These are phyloP conservation scores for Globisporangium alternatum DNA, from an alignment of 352 stramenopile genomes.

Conservation along the genomic window DNA sequence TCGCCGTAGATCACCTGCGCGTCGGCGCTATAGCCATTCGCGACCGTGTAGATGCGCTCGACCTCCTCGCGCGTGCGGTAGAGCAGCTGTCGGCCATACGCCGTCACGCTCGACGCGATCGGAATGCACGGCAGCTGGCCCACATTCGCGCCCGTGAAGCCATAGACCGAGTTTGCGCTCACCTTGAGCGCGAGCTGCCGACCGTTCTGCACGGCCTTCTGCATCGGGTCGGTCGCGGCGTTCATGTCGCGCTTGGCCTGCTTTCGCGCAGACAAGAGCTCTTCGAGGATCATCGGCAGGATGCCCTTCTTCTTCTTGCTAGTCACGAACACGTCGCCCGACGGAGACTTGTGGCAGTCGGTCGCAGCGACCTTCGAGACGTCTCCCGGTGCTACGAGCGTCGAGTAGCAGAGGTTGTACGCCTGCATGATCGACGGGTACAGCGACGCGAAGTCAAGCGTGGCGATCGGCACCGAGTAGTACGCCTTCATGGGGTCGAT, in stretches of 20 bases:
- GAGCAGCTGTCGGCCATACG: constrained; percentile 97
- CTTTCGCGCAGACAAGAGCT: constrained; percentile 97
- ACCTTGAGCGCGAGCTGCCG: constrained; percentile 96
- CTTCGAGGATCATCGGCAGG: constrained; percentile 97
- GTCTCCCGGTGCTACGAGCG: constrained; percentile 88
- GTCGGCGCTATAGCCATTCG: constrained; percentile 92
- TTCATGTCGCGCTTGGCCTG: constrained; percentile 99
- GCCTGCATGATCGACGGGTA: constrained; percentile 99
- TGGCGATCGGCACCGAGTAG: constrained; percentile 99
- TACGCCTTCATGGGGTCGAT: constrained; percentile 99
- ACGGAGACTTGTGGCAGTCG: constrained; percentile 93
- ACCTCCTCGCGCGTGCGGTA: constrained; percentile 97
- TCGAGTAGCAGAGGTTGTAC: constrained; percentile 99
- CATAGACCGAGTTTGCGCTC: constrained; percentile 99
- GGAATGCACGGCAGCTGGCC: constrained; percentile 98
- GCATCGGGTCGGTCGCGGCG: constrained; percentile 97
- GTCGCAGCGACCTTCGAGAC: constrained; percentile 54
- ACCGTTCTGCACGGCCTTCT: constrained; percentile 99
- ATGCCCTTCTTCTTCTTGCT: constrained; percentile 97
- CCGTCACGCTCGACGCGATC: constrained; percentile 98
- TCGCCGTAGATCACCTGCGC: constrained; percentile 99
- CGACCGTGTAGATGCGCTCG: constrained; percentile 94
- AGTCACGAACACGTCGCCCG: constrained; percentile 96
- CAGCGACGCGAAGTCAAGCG: constrained; percentile 99
- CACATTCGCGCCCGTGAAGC: constrained; percentile 99